Evolutionary conservation across 176 grass and related monocot species (phyloP).

Genomic region (Carex pumila): DNA sequence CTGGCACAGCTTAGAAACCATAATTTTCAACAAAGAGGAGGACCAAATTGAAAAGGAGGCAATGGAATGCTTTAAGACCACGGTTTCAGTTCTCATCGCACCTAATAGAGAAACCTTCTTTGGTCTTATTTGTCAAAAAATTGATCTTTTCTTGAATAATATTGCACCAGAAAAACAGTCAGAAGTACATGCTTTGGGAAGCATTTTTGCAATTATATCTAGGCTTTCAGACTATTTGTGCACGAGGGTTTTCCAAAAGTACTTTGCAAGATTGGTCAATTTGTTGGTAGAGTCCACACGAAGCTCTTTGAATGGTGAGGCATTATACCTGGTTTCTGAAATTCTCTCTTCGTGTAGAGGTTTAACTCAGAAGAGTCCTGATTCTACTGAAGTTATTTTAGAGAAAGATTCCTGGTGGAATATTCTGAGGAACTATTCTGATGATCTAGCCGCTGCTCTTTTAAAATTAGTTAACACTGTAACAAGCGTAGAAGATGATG

Average conservation of each 20-base stretch:
- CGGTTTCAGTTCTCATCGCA: slow-evolving; percentile 40
- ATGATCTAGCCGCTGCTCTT: slow-evolving; percentile 34
- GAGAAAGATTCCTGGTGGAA: slow-evolving; percentile 53
- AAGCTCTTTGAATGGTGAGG: slow-evolving; percentile 45
- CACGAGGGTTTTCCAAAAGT: slow-evolving; percentile 68
- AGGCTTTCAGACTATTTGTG: slow-evolving; percentile 62
- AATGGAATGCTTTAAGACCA: slow-evolving; percentile 62
- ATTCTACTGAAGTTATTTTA: slow-evolving; percentile 36
- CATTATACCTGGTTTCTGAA: slow-evolving; percentile 75
- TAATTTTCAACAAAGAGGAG: slow-evolving; percentile 62
- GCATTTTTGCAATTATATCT: slow-evolving; percentile 52
- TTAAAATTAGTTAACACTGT: slow-evolving; percentile 30
- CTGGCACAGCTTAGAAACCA: slow-evolving; percentile 73
- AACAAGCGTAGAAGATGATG: slow-evolving; percentile 11
- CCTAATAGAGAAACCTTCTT: slow-evolving; percentile 57
- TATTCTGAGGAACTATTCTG: slow-evolving; percentile 45
- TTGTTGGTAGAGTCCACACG: slow-evolving; percentile 36
- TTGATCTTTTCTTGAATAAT: slow-evolving; percentile 39
- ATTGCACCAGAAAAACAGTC: slow-evolving; percentile 25
- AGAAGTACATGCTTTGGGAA: slow-evolving; percentile 60
- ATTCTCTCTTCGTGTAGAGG: slow-evolving; percentile 76
- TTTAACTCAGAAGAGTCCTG: slow-evolving; percentile 39
- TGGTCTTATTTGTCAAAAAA: slow-evolving; percentile 70
- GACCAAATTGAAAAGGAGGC: slow-evolving; percentile 67
- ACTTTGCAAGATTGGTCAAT: slow-evolving; percentile 67